These are phyloP conservation scores for Lathyrus aphaca DNA, from an alignment of 306 rosid species.

Conservation along the genomic window DNA sequence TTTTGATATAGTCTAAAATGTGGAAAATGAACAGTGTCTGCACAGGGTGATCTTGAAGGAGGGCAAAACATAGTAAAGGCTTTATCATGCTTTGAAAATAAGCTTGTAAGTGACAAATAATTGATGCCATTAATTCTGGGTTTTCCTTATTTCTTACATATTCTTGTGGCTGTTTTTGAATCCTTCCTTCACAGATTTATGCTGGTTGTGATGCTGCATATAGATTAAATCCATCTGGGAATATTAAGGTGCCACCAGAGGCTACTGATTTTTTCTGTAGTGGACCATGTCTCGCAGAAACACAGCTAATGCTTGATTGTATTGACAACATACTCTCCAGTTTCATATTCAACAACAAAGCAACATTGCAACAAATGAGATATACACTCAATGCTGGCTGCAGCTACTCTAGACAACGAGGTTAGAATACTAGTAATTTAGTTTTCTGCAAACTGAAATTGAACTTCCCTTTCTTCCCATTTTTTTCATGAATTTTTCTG, in stretches of 20 bases:
- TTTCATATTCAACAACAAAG: slow-evolving; percentile 68
- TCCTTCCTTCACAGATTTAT: slow-evolving; percentile 53
- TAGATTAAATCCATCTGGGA: slow-evolving; percentile 71
- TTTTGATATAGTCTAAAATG: neutral
- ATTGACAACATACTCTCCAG: slow-evolving; percentile 51
- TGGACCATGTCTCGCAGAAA: slow-evolving; percentile 73
- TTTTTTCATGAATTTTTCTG: neutral
- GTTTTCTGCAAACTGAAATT: neutral
- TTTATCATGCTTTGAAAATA: slow-evolving; percentile 59
- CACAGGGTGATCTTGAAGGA: slow-evolving; percentile 46
- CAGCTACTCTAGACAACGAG: slow-evolving; percentile 57
- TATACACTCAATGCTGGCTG: slow-evolving; percentile 62
- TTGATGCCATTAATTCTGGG: slow-evolving; percentile 2
- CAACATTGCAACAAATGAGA: slow-evolving; percentile 55
- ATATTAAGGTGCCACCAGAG: slow-evolving; percentile 58
- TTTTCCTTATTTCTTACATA: neutral
- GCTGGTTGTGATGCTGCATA: slow-evolving; percentile 58
- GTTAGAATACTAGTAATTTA: slow-evolving; percentile 32
- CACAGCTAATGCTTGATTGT: slow-evolving; percentile 68
- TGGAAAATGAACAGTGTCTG: slow-evolving; percentile 49
- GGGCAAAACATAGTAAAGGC: slow-evolving; percentile 49
- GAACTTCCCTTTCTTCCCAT: neutral
- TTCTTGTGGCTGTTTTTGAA: neutral
- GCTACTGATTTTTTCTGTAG: slow-evolving; percentile 60
- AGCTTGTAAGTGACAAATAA: slow-evolving; percentile 51